Conservation (phyloP, 2,329 filamentous ascomycete genomes). For the Calonectria montana region DNA sequence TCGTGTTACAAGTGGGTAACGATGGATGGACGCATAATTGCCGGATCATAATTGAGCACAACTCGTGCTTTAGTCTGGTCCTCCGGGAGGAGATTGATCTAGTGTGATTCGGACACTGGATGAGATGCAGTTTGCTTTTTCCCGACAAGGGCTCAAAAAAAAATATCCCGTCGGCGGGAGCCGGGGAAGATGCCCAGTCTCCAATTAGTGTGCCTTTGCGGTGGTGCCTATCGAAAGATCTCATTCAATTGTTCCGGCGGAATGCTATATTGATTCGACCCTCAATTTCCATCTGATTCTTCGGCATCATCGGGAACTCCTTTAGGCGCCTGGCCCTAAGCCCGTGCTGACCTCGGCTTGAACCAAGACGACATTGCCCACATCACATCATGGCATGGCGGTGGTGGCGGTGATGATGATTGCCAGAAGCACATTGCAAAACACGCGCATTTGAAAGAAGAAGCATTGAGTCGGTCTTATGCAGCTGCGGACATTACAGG, state of each 20-base stretch:
- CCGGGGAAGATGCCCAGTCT: background rate
- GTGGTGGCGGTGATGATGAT: background rate
- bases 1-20: constrained; percentile 32
- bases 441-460: background rate
- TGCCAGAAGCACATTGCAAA: background rate
- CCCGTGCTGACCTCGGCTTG: constrained; percentile 11
- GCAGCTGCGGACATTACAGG: constrained; percentile 10
- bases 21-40: constrained; percentile 30
- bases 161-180: constrained; percentile 6
- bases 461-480: background rate
- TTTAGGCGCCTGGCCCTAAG: background rate
- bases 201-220: background rate
- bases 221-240: background rate
- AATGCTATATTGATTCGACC: background rate
- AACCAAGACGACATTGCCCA: background rate
- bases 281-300: background rate
- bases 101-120: constrained; percentile 3
- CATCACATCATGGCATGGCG: background rate
- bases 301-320: constrained; percentile 17
- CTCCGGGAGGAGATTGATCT: constrained; percentile 5
- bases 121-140: constrained; percentile 19
- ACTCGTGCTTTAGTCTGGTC: constrained; percentile 21
- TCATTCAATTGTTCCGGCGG: background rate
- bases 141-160: constrained; percentile 13
- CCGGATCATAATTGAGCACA: constrained; percentile 19